Evolutionary conservation across 2,329 filamentous ascomycete genomes (phyloP), one percentile per base, ranked within the genome.

Genomic region (Magnaporthales sp.): DNA sequence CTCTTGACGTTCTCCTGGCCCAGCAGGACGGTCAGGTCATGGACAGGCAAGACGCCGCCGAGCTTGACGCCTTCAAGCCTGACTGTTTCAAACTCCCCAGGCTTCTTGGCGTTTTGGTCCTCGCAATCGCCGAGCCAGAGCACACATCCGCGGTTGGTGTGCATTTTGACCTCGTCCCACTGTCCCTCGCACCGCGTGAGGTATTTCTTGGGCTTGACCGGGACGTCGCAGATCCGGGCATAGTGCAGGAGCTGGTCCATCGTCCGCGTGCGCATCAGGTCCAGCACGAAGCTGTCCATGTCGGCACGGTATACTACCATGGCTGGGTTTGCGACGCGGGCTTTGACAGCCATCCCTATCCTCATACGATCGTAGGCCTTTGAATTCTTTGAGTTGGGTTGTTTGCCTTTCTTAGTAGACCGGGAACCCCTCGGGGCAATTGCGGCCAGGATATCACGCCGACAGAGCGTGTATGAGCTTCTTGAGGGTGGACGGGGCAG

Each of bases 241-340:
- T 83, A 70, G 68, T 80, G 74, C 5, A 80, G 66, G 11, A 90
- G 73, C 0, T 80, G 75, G 24, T 83, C 78, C 1, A 80, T 75
- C 22, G 83, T 77, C 1, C 79, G 75, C 5, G 79, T 74, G 4
- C 84, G 81, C 75, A 88, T 77, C 67, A 83, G 75, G 6, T 78
- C 74, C 4, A 88, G 75, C 0, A 90, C 71, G 29, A 84, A 77
- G 0, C 77, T 74, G 38, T 81, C 78, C 86, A 89, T 90, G 69
- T 88, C 85, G 5, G 75, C 56, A 31, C 86, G 81, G 81, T 81
- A 86, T 27, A 78, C 74, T 9, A 60, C 56, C 8, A 3, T 26
- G 76, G 74, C 2, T 30, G 60, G 9, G 68, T 68, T 65, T 70
- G 58, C 1, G 27, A 15, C 2, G 64, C 15, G 38, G 38, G n/a